phyloP scores from a whole-genome alignment of 1,284 basidiomycete genomes.

The Moesziomyces parantarcticus region DNA sequence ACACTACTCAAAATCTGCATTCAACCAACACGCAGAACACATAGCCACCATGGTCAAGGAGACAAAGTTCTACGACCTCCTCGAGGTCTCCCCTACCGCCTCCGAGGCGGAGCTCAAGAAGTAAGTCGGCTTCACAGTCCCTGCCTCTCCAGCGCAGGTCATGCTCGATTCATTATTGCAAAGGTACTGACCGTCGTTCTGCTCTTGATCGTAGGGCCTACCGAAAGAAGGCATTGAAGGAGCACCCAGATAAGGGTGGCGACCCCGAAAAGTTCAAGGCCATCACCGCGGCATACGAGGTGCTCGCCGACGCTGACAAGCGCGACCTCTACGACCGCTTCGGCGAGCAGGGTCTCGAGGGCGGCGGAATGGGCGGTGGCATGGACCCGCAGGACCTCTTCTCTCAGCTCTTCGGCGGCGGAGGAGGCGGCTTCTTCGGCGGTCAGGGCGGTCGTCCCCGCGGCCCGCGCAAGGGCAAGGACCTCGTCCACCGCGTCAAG shows the following conservation, averaged over 20 bases:
- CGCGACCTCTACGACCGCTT: constrained; percentile 80
- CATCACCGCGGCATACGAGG: constrained; percentile 95
- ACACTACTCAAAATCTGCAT: too few species aligned
- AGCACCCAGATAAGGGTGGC: constrained; percentile 95
- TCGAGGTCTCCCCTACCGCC: constrained; percentile 58
- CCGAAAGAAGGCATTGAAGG: constrained; percentile 63
- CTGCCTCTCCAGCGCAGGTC: neutral
- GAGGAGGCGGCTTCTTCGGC: constrained; percentile 74
- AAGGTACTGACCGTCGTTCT: constrained; percentile 5
- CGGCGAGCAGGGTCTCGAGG: constrained; percentile 88
- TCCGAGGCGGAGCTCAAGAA: constrained; percentile 66
- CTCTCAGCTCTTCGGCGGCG: constrained; percentile 89
- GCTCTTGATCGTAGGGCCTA: constrained; percentile 28
- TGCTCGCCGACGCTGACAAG: constrained; percentile 89
- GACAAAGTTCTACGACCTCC: constrained; percentile 66
- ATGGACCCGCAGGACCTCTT: constrained; percentile 99
- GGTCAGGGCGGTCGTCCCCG: constrained; percentile 74
- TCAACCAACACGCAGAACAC: constrained; percentile 1
- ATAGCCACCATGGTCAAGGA: constrained; percentile 46
- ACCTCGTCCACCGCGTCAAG: constrained; percentile 95
- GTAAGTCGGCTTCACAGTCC: constrained; percentile 38
- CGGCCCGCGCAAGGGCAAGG: constrained; percentile 96
- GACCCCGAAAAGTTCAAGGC: constrained; percentile 97
- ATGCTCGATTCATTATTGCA: neutral
- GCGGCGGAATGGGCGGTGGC: constrained; percentile 76